These are phyloP conservation scores for Sungouiozyma intestinalis DNA, from an alignment of 805 yeast species.

Conservation along the genomic window DNA sequence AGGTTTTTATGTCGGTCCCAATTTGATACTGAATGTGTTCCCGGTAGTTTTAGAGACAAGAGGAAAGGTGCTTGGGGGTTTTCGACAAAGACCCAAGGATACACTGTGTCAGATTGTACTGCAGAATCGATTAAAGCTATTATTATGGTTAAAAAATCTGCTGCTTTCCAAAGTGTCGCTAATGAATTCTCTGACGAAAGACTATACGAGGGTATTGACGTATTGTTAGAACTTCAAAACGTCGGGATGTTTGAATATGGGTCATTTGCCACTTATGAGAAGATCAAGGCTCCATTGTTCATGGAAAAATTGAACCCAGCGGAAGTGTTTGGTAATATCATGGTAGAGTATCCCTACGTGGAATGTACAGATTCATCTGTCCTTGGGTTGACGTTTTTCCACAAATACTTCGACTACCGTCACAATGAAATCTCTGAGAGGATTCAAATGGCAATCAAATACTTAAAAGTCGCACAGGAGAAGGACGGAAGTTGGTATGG, in stretches of 20 bases:
- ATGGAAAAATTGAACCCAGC: slow-evolving; percentile 86
- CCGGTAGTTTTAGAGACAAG: slow-evolving; percentile 72
- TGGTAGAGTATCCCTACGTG: slow-evolving; percentile 98
- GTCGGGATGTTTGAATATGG: slow-evolving; percentile 72
- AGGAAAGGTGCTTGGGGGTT: slow-evolving; percentile 93
- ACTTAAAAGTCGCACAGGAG: slow-evolving; percentile 57
- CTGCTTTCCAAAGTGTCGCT: slow-evolving; percentile 37
- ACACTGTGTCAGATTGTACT: slow-evolving; percentile 93
- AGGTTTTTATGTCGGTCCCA: slow-evolving; percentile 72
- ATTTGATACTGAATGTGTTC: slow-evolving; percentile 67
- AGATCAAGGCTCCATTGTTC: slow-evolving; percentile 66
- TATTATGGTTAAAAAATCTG: slow-evolving; percentile 72
- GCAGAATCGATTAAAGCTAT: slow-evolving; percentile 93
- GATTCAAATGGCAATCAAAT: slow-evolving; percentile 61
- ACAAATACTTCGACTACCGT: slow-evolving; percentile 54
- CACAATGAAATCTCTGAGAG: slow-evolving; percentile 55
- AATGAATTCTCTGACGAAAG: slow-evolving; percentile 44
- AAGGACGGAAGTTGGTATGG: slow-evolving; percentile 97
- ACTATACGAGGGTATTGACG: slow-evolving; percentile 63
- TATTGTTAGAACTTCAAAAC: slow-evolving; percentile 68
- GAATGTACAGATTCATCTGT: slow-evolving; percentile 97
- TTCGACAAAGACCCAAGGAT: slow-evolving; percentile 91
- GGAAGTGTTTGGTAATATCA: slow-evolving; percentile 93
- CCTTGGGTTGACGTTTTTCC: slow-evolving; percentile 73
- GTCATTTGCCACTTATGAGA: slow-evolving; percentile 86